phyloP scores from a whole-genome alignment of 768 basidiomycete species.

The Mrakia blollopis region DNA sequence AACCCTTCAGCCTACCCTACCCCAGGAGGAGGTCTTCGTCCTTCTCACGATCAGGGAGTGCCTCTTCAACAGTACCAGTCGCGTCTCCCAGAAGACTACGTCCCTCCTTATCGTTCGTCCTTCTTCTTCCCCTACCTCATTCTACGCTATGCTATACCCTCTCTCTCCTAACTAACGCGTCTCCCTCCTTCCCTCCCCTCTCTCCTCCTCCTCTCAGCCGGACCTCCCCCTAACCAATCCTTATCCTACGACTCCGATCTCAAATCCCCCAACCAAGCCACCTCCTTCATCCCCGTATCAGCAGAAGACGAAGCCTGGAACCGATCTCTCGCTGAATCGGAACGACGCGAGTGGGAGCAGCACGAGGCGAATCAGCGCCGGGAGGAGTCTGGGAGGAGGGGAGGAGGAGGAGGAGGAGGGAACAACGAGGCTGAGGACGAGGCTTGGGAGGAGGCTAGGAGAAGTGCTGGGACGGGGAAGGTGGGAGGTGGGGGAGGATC shows the following conservation, averaged over 20 bases:
- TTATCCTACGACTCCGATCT: background rate
- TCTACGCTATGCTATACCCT: background rate
- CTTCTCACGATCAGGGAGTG: constrained; percentile 7
- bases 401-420: constrained; percentile 24
- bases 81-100: constrained; percentile 16
- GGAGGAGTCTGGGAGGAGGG: background rate
- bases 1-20: background rate
- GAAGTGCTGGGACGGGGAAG: constrained; percentile 38
- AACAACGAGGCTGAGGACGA: constrained; percentile 44
- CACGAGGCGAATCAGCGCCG: constrained; percentile 1
- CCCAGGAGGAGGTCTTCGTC: constrained; percentile 5
- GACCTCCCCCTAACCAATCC: background rate
- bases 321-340: constrained; percentile 21
- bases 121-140: background rate
- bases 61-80: constrained; percentile 18
- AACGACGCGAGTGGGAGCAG: constrained; percentile 30
- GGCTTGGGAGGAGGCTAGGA: constrained; percentile 42
- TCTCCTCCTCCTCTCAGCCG: background rate
- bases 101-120: constrained; percentile 21
- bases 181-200: background rate
- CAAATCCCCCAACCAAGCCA: background rate
- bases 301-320: constrained; percentile 28
- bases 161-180: background rate
- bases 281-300: constrained; percentile 12
- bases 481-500: background rate